phyloP scores from a whole-genome alignment of 2,329 filamentous ascomycete genomes.

The Atkinsonella hypoxylon region DNA sequence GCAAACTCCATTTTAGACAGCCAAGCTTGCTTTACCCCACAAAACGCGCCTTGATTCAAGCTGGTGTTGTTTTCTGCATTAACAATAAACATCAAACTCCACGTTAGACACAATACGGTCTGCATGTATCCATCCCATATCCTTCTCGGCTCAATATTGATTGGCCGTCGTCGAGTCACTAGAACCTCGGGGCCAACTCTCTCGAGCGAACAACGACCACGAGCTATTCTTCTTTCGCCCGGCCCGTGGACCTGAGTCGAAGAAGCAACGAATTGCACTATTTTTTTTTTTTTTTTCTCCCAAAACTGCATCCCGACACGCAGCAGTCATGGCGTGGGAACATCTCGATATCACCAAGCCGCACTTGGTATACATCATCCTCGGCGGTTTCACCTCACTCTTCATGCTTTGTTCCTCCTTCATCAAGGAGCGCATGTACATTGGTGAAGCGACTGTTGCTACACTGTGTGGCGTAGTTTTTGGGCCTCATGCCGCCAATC shows the following conservation, averaged over 20 bases:
- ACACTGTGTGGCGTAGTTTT: constrained; percentile 83
- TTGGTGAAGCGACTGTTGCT: constrained; percentile 92
- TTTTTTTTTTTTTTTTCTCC: neutral
- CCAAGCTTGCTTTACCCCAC: neutral
- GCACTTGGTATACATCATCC: constrained; percentile 96
- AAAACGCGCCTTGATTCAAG: neutral
- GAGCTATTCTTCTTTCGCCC: neutral
- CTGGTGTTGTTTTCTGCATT: neutral
- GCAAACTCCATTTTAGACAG: no score
- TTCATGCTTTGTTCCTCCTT: constrained; percentile 98
- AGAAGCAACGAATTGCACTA: neutral
- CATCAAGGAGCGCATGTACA: constrained; percentile 97
- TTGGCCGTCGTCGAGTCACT: constrained; percentile 7
- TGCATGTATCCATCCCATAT: constrained; percentile 9
- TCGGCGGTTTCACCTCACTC: constrained; percentile 91
- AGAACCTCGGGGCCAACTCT: neutral
- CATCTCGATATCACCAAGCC: constrained; percentile 81
- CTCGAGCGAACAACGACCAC: constrained; percentile 2
- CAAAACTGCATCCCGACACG: neutral
- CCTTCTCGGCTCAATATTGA: constrained; percentile 6
- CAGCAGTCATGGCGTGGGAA: constrained; percentile 56
- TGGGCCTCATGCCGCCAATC: constrained; percentile 69
- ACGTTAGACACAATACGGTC: neutral
- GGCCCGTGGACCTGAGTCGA: constrained; percentile 4
- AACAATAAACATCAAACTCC: neutral